Conservation (phyloP, 805 yeast species). For the Suhomyces emberorum region DNA sequence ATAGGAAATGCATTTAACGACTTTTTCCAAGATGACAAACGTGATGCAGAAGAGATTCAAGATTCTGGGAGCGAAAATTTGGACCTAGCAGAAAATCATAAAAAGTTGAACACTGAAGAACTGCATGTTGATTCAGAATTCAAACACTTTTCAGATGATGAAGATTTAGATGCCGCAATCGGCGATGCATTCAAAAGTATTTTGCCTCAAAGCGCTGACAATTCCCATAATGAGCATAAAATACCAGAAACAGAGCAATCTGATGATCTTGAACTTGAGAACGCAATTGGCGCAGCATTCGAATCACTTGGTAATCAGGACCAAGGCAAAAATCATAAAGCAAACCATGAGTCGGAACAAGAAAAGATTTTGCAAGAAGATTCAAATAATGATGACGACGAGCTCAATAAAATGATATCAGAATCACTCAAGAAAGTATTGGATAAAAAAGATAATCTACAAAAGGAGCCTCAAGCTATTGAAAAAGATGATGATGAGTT, state of each 20-base stretch:
- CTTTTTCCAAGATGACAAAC: slow-evolving; percentile 2
- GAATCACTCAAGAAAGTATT: slow-evolving; percentile 10
- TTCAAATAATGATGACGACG: slow-evolving; percentile 2
- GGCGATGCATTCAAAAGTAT: slow-evolving; percentile 14
- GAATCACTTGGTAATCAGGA: slow-evolving; percentile 4
- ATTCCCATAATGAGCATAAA: neutral
- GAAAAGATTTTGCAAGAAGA: neutral
- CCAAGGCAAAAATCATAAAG: neutral
- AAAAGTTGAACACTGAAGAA: too few species aligned
- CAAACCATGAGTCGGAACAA: too few species aligned
- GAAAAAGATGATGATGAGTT: slow-evolving; percentile 4
- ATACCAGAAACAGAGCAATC: neutral
- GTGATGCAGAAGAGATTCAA: too few species aligned
- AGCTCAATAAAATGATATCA: slow-evolving; percentile 10
- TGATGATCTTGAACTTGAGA: slow-evolving; percentile 13
- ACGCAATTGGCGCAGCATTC: slow-evolving; percentile 18
- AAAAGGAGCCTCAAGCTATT: neutral
- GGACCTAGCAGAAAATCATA: too few species aligned
- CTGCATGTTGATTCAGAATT: too few species aligned
- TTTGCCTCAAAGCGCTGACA: slow-evolving; percentile 1
- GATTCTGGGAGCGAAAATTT: too few species aligned
- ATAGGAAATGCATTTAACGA: slow-evolving; percentile 21
- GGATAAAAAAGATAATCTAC: slow-evolving; percentile 2
- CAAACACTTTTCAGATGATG: too few species aligned
- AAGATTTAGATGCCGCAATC: slow-evolving; percentile 16